phyloP scores from a whole-genome alignment of 1,139 yeast genomes.

The Debaryomycetaceae sp. region DNA sequence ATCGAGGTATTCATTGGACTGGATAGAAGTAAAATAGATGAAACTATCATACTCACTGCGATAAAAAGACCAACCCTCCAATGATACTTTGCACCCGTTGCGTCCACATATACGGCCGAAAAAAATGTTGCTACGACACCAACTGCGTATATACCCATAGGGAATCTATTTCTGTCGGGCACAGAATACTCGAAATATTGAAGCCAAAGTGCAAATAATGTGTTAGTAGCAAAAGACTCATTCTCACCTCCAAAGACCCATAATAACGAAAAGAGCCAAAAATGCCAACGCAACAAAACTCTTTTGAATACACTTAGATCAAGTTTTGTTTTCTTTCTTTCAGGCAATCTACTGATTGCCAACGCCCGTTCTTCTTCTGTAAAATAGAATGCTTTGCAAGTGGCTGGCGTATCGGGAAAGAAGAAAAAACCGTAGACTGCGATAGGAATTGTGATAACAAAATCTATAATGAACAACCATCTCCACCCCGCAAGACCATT shows the following conservation, averaged over 20 bases:
- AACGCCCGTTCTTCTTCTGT: conserved; percentile 13
- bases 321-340: conserved; percentile 1
- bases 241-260: conserved; percentile 2
- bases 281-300: conserved; percentile 2
- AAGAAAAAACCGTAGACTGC: conserved; percentile 20
- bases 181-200: conserved; percentile 3
- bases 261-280: conserved; percentile 1
- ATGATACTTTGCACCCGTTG: conserved; percentile 16
- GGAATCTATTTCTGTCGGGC: conserved; percentile 3
- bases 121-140: conserved; percentile 4
- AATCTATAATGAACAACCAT: conserved; percentile 34
- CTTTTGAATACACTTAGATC: not conserved
- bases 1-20: conserved; percentile 3
- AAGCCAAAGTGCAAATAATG: conserved; percentile 2
- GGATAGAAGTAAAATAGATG: conserved; percentile 5
- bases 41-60: conserved; percentile 2
- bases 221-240: conserved; percentile 1
- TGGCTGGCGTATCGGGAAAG: conserved; percentile 1
- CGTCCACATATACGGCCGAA: conserved; percentile 4
- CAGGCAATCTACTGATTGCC: conserved; percentile 1
- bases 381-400: conserved; percentile 31
- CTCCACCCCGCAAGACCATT: conserved; percentile 30
- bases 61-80: not conserved
- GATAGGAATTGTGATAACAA: conserved; percentile 26
- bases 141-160: conserved; percentile 7